Conservation (phyloP, 2,329 filamentous ascomycete genomes). For the Shiraia sp. region DNA sequence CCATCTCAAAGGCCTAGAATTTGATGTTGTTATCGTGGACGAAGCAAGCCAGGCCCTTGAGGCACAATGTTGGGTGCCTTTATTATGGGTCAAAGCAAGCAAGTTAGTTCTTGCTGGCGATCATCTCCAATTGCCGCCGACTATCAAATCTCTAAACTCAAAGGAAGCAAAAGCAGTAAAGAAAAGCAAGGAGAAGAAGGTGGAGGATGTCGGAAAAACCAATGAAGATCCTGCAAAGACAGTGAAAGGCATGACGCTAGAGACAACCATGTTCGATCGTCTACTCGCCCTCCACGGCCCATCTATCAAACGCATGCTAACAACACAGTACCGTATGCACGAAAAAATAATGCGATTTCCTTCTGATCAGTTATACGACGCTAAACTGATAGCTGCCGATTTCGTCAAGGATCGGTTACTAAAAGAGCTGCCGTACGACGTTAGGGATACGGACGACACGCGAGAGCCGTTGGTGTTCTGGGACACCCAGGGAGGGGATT, state of each 20-base stretch:
- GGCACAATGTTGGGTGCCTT: constrained; percentile 94
- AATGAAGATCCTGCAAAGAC: constrained; percentile 28
- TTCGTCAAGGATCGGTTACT: constrained; percentile 75
- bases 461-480: constrained; percentile 87
- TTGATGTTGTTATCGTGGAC: constrained; percentile 94
- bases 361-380: constrained; percentile 84
- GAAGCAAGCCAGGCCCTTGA: constrained; percentile 95
- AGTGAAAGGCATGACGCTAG: constrained; percentile 63
- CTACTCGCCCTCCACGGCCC: constrained; percentile 80
- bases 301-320: constrained; percentile 90
- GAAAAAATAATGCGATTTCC: constrained; percentile 94
- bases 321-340: constrained; percentile 98
- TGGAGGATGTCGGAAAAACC: constrained; percentile 47
- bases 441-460: constrained; percentile 83
- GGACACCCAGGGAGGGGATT: constrained; percentile 94
- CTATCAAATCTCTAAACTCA: constrained; percentile 75
- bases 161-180: constrained; percentile 44
- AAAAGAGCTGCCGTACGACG: constrained; percentile 75
- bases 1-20: constrained; percentile 76
- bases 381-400: constrained; percentile 78
- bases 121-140: constrained; percentile 90
- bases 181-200: constrained; percentile 39
- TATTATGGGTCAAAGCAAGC: constrained; percentile 69
- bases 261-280: constrained; percentile 91
- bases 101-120: constrained; percentile 94